Evolutionary conservation across 2,329 filamentous ascomycete species (phyloP), one percentile per base, ranked within the genome.

Genomic region (Pyrenophora tritici-repentis): DNA sequence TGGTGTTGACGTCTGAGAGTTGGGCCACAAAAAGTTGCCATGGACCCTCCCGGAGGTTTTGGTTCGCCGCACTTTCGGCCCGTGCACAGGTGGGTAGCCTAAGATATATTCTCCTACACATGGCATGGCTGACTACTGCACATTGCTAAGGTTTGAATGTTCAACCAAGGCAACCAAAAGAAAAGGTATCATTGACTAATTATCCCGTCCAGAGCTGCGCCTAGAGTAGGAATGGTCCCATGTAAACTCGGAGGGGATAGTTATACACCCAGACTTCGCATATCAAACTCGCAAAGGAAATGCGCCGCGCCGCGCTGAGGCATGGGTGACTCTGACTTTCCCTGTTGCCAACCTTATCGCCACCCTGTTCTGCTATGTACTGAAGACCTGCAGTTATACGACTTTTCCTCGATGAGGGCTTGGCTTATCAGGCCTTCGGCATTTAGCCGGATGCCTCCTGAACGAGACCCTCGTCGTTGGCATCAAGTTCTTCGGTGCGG

Each of bases 401-500:
- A 10, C 18, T 10, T 14, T 17, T 38, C 24, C 42, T 45, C 24
- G 8, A 22, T n/a, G 35, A 31, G 34, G 22, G 20, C 20, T 34
- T 16, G 20, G 13, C 24, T 13, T 32, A 38, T 14, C 14, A 12
- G 12, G 32, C 14, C 7, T 13, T 4, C 14, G 18, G 14, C 13
- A 8, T 52, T 41, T 63, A 68, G 39, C 50, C 50, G 39, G 56
- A 63, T 14, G 53, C 61, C 40, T 72, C 65, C 56, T 67, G 63
- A 6, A 73, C 63, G 9, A 72, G 49, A 14, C 70, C 70, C 58
- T 73, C 70, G 9, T 73, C 70, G 46, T 68, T 63, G 29, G 58
- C 44, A 46, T 69, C 63, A 16, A 44, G 37, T 7, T 61, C 61
- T 2, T 67, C 60, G 41, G n/a, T 52, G 41, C 60, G 62, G 35